Conservation (phyloP, 164 flowering plant species). For the Nymphaea colorata region DNA sequence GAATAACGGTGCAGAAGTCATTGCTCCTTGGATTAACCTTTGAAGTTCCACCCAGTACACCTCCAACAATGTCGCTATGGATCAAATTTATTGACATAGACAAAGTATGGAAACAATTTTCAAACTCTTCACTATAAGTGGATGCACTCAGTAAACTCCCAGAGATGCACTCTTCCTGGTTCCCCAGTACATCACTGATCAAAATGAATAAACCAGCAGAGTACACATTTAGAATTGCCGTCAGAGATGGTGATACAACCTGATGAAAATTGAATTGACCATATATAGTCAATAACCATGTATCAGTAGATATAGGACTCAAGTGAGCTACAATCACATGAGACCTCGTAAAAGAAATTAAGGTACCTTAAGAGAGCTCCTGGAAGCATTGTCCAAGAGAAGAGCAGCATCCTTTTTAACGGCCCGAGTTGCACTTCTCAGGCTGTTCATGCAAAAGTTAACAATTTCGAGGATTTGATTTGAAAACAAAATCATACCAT, state of each 20-base stretch:
- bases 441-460: slow-evolving; percentile 45
- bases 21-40: slow-evolving; percentile 7
- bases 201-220: slow-evolving; percentile 32
- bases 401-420: slow-evolving; percentile 25
- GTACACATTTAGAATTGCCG: slow-evolving; percentile 42
- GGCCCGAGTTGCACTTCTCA: slow-evolving; percentile 19
- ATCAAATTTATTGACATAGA: neutral
- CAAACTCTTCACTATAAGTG: neutral
- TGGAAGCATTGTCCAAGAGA: slow-evolving; percentile 20
- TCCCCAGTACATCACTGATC: slow-evolving; percentile 12
- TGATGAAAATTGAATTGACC: slow-evolving; percentile 11
- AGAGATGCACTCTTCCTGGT: neutral
- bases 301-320: neutral
- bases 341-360: neutral
- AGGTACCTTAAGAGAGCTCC: slow-evolving; percentile 32
- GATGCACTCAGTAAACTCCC: neutral
- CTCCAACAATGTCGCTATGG: neutral
- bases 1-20: slow-evolving; percentile 8
- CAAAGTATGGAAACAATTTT: neutral
- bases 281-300: neutral
- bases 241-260: slow-evolving; percentile 21
- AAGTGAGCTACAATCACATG: neutral
- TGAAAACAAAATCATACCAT: slow-evolving; percentile 13
- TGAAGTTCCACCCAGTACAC: neutral
- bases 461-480: slow-evolving; percentile 48